Evolutionary conservation across 2,329 filamentous ascomycete species (phyloP).

Genomic region (Passalora sequoiae): DNA sequence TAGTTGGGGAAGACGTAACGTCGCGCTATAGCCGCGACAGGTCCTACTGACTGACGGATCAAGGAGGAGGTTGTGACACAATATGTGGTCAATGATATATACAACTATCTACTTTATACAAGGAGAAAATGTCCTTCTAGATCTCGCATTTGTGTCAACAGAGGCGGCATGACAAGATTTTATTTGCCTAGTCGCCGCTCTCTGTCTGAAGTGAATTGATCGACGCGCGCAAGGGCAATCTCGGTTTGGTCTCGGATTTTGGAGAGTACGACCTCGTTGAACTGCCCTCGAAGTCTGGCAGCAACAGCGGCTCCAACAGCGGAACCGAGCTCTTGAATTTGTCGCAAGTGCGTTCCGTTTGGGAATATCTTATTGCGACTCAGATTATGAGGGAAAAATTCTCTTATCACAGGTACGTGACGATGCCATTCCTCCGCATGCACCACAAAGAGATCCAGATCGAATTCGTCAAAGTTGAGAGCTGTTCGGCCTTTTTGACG

Average conservation of each 20-base stretch:
- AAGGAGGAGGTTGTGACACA: not conserved
- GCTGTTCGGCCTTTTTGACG: not conserved
- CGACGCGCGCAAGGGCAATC: not conserved
- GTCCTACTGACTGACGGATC: not conserved
- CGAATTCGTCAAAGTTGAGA: not conserved
- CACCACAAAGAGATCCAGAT: conserved; percentile 2
- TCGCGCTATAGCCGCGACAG: not conserved
- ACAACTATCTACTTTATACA: not conserved
- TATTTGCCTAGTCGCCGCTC: not conserved
- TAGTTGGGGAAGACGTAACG: not conserved
- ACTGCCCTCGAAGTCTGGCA: not conserved
- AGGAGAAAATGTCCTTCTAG: not conserved
- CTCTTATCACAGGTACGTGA: not conserved
- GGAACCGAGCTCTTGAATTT: not conserved
- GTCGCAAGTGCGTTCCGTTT: not conserved
- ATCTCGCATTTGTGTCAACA: not conserved
- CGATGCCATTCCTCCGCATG: conserved; percentile 1
- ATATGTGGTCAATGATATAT: not conserved
- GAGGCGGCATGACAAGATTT: not conserved
- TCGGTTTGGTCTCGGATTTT: not conserved
- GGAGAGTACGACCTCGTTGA: not conserved
- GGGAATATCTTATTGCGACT: not conserved
- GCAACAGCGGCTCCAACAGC: not conserved
- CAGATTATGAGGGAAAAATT: not conserved
- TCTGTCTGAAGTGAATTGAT: not conserved